Conservation (phyloP, 116 monocot species). For the Phalaenopsis hybrid region DNA sequence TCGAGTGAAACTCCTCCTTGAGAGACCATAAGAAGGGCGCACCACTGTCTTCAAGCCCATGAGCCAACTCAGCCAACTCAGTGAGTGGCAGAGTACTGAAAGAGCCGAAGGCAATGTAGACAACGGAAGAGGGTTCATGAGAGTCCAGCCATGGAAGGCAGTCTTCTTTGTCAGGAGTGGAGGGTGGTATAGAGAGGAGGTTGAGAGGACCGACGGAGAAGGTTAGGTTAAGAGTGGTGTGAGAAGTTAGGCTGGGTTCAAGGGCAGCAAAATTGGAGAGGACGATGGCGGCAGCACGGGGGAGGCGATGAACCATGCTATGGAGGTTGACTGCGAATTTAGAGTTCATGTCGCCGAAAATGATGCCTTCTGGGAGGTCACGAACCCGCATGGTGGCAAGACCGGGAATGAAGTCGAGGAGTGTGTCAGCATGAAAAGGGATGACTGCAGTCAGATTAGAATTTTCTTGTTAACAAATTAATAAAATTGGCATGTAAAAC, state of each 20-base stretch:
- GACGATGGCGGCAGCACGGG: slow-evolving; percentile 16
- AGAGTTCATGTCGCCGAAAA: slow-evolving; percentile 13
- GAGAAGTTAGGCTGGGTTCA: slow-evolving; percentile 11
- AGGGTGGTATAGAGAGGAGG: slow-evolving; percentile 8
- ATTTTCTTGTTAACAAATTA: not conserved
- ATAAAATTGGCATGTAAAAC: not conserved
- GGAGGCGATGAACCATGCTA: slow-evolving; percentile 16
- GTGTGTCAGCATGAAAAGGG: slow-evolving; percentile 5
- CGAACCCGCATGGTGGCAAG: slow-evolving; percentile 22
- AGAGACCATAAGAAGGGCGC: slow-evolving; percentile 34
- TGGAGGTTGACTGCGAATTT: slow-evolving; percentile 10
- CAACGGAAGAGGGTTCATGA: slow-evolving; percentile 10
- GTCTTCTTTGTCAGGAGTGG: not conserved
- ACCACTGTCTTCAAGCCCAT: slow-evolving; percentile 26
- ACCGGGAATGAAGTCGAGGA: slow-evolving; percentile 18
- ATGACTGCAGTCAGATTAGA: not conserved
- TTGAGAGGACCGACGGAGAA: slow-evolving; percentile 31
- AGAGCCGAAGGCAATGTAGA: slow-evolving; percentile 33
- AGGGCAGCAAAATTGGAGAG: slow-evolving; percentile 27
- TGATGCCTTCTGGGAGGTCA: slow-evolving; percentile 38
- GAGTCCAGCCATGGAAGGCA: slow-evolving; percentile 38
- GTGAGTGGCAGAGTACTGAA: slow-evolving; percentile 1
- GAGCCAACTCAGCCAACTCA: slow-evolving; percentile 25
- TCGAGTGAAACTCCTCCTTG: slow-evolving; percentile 4
- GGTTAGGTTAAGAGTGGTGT: slow-evolving; percentile 3